Evolutionary conservation across 2,329 filamentous ascomycete genomes (phyloP).

Genomic region (Emergomyces pasteurianus): DNA sequence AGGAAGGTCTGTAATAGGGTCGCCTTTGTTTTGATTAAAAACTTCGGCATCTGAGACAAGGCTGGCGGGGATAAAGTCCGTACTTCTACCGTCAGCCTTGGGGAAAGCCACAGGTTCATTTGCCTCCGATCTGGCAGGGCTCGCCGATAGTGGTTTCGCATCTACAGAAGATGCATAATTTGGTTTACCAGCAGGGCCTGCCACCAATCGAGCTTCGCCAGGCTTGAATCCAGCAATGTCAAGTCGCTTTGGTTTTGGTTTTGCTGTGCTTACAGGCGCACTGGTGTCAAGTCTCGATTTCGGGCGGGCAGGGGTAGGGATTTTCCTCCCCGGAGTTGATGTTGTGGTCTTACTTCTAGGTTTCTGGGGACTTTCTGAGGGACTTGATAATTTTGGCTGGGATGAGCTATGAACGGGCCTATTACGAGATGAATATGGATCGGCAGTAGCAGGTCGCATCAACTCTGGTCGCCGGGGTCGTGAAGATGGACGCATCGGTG

Average conservation of each 20-base stretch:
- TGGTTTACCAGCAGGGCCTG: slow-evolving; percentile 17
- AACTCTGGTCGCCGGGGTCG: slow-evolving; percentile 28
- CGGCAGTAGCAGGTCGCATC: slow-evolving; percentile 41
- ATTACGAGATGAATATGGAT: slow-evolving; percentile 35
- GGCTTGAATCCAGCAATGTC: slow-evolving; percentile 21
- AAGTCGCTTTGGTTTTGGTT: slow-evolving; percentile 22
- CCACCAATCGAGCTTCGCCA: slow-evolving; percentile 13
- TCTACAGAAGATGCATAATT: slow-evolving; percentile 9
- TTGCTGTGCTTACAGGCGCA: slow-evolving; percentile 19
- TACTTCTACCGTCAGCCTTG: slow-evolving; percentile 20
- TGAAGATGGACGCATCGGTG: slow-evolving; percentile 41
- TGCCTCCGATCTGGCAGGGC: slow-evolving; percentile 23
- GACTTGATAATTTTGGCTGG: slow-evolving; percentile 19
- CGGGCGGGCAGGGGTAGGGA: slow-evolving; percentile 19
- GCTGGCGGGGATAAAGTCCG: slow-evolving; percentile 9
- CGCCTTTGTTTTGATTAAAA: neutral
- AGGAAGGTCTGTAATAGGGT: neutral
- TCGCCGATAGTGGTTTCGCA: slow-evolving; percentile 16
- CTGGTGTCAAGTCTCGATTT: slow-evolving; percentile 21
- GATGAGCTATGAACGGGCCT: slow-evolving; percentile 9
- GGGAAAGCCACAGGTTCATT: slow-evolving; percentile 40
- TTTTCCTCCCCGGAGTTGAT: slow-evolving; percentile 21
- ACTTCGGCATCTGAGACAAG: neutral
- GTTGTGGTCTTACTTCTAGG: slow-evolving; percentile 18
- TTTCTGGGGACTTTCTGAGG: slow-evolving; percentile 10